Base-by-base conservation (phyloP, 164 flowering plant species). In the Vitis amurensis region DNA sequence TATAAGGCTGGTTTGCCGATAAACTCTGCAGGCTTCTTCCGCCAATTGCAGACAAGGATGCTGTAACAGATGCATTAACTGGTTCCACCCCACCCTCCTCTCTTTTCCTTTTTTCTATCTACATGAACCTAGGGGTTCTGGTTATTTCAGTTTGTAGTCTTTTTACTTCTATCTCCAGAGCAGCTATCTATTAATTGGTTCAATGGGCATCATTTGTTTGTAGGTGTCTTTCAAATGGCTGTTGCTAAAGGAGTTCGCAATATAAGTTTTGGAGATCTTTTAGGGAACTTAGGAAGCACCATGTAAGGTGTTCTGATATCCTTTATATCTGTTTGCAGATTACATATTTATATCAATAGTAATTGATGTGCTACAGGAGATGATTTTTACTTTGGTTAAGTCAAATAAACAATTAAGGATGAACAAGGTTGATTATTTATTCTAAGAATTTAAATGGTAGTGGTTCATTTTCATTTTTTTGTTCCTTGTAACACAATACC, bases 231-330 rank as follows among this genome's bases (percentile, higher is more conserved):
- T 69, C 82, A 89, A 68, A 75, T 76, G 85, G 99, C 97, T 73
- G 89, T 95, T 70, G 73, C 88, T 57, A 95, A 79, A 80, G 99
- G 99, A 73, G 85, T 93, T 15, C 84, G 87, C 55, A 93, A 87
- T 75, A 83, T 95, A 77, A 95, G 96, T 71, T 95, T 95, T 83
- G 98, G 96, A 64, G 99, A 95, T 83, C 97, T 95, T 77, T 77
- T 85, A 53, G 98, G 91, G 77, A 80, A 95, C 73, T 71, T 95
- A 80, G 99, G 99, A 78, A 78, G 74, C 53, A 95, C 99, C 68
- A 95, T 95, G 99, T 95, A 93, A 69, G 82, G 15, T 70, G 17
- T 73, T 79, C 53, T 47, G 29, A 63, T n/a, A 14, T n/a, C 29
- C 4, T 17, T 30, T 44, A 15, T 23, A 61, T 4, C 48, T 29